Evolutionary conservation across 2,329 filamentous ascomycete genomes (phyloP), one percentile per base, ranked within the genome.

Genomic region (Alternaria novae-zelandiae): DNA sequence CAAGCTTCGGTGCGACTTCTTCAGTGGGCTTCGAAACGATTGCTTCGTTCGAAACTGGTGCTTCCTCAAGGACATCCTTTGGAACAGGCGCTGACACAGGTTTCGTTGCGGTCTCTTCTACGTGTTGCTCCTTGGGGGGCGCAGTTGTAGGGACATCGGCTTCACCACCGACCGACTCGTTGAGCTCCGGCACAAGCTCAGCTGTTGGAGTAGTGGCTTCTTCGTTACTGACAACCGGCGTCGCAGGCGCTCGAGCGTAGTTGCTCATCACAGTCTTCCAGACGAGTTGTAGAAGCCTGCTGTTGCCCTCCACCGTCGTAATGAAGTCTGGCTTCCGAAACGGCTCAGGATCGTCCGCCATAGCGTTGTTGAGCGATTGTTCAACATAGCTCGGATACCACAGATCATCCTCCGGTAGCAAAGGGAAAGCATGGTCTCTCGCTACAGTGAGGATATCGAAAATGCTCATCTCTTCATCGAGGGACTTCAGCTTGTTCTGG

Each of bases 221-320:
- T 13, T 53, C 44, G 1, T 59, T 50, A 3, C 2, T 28, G 4
- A 21, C 7, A 2, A 50, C 43, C 0, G 53, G 43, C 10, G 50
- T 51, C 2, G 43, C 51, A 6, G 32, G 51, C 13, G 26, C 56
- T 9, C 25, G 26, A 8, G 69, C 53, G 32, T 65, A 72, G 12
- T 65, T 70, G 12, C 69, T 71, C 57, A 75, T 70, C 11, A 78
- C 70, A 3, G 74, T 73, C 30, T 67, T 70, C 73, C 75, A 74
- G 1, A 76, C 70, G 5, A 77, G 68, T 9, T 73, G 69, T 0
- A 74, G 61, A n/a, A 74, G 68, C 44, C 60, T 70, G 6, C 68
- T 70, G 17, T 76, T 71, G 0, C 72, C 74, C 21, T 72, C 70
- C 11, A 78, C 64, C 25, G 68, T 66, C 13, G 73, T 70, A 23